Conservation (phyloP, 495 filamentous ascomycete species). For the Annulohypoxylon moriforme region DNA sequence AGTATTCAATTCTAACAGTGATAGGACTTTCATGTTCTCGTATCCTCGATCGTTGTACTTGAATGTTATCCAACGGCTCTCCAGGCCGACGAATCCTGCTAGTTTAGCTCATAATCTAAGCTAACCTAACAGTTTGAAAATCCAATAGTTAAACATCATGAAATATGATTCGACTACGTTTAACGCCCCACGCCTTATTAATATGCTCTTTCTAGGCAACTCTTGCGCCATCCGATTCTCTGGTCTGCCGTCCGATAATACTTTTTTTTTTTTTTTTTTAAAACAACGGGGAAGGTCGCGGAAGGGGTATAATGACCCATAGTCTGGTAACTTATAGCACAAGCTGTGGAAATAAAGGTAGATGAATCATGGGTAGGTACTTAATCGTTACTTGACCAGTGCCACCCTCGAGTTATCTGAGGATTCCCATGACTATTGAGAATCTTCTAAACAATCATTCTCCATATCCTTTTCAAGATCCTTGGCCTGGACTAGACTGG, state of each 20-base stretch:
- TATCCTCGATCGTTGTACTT: neutral
- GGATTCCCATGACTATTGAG: constrained; percentile 35
- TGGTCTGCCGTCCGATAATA: neutral
- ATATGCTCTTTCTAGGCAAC: neutral
- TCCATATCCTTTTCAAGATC: constrained; percentile 17
- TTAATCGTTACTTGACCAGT: constrained; percentile 44
- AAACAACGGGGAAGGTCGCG: neutral
- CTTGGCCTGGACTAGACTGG: neutral
- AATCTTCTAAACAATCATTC: constrained; percentile 15
- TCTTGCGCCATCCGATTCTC: constrained; percentile 28
- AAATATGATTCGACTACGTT: neutral
- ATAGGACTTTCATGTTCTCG: neutral
- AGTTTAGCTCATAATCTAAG: neutral
- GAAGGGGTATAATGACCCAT: constrained; percentile 18
- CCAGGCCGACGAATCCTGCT: neutral
- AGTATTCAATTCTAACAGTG: neutral
- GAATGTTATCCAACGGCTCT: neutral
- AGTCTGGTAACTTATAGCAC: neutral
- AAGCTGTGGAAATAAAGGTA: neutral
- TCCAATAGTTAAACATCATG: neutral
- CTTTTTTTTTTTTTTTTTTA: neutral
- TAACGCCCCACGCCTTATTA: neutral
- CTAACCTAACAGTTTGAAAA: neutral
- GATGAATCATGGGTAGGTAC: constrained; percentile 37
- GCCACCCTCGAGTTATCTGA: constrained; percentile 43